phyloP scores from a whole-genome alignment of 345 rosid species.

The Noccaea caerulescens region DNA sequence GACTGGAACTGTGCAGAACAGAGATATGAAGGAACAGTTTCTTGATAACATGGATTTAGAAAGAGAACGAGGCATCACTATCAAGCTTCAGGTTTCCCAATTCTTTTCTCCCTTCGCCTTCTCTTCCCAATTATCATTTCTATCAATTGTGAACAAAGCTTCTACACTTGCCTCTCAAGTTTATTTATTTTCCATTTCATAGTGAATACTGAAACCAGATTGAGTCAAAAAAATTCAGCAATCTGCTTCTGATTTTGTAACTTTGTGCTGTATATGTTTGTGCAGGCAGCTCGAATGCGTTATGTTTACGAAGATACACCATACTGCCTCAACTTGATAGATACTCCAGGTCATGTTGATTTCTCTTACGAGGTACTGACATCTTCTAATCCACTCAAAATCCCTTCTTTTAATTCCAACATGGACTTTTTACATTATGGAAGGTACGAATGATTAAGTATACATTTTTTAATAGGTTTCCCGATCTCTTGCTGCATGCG shows the following conservation, averaged over 20 bases:
- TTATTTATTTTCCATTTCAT: not conserved
- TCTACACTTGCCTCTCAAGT: not conserved
- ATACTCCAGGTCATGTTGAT: conserved; percentile 98
- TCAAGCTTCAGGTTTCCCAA: conserved; percentile 77
- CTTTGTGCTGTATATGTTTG: conserved; percentile 17
- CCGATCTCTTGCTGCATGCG: conserved; percentile 99
- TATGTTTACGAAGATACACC: conserved; percentile 63
- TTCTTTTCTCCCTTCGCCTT: not conserved
- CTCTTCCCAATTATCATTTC: not conserved
- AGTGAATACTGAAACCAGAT: not conserved
- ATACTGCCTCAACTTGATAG: conserved; percentile 88
- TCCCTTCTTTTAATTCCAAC: conserved; percentile 2
- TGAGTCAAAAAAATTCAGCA: not conserved
- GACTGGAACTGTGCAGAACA: conserved; percentile 90
- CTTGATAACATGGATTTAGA: conserved; percentile 99
- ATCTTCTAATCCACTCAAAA: not conserved
- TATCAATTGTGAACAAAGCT: not conserved
- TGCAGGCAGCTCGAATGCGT: conserved; percentile 98
- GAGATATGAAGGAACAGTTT: conserved; percentile 98
- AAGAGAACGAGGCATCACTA: conserved; percentile 97
- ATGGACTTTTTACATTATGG: not conserved
- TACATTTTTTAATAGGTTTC: conserved; percentile 64
- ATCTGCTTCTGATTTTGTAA: conserved; percentile 10
- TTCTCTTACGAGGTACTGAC: conserved; percentile 88
- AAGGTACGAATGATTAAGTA: not conserved